Base-by-base conservation (phyloP, 2,329 filamentous ascomycete genomes). In the Xylaria digitata region DNA sequence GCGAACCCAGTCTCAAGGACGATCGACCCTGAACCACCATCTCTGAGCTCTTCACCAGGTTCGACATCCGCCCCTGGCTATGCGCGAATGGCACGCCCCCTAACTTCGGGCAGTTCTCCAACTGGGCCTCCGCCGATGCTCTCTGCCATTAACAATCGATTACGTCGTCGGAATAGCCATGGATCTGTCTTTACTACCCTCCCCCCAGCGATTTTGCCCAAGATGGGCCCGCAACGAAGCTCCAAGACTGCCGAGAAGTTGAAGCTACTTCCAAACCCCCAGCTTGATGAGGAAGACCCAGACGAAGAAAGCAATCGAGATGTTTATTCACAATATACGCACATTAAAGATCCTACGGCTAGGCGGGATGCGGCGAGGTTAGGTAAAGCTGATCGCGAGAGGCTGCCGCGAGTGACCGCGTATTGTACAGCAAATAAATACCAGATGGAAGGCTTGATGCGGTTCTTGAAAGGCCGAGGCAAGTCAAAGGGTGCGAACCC, bases 171-270 rank as follows among this genome's bases (percentile, higher is more conserved):
- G 71, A 96, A 97, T 75, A 97, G 93, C 79, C 90, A 93, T 74
- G 90, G 92, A 60, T 83, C 88, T 60, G 83, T 88, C 19, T 80
- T 85, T 32, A 78, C 76, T 37, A 76, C 75, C 8, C 78, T 85
- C 5, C 79, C 80, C 42, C 76, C 80, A 7, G 75, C 80, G 13
- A 72, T 76, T 32, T 67, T 77, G 1, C 80, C 86, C 59, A 97
- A 98, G 81, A 93, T 97, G 65, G 96, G 96, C 1, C 95, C 96
- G 0, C 96, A 99, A 78, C 85, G 96, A 79, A 98, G 94, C 63
- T 97, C 94, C 26, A 96, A 97, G 80, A 97, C 92, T 71, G 93
- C 93, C 1, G 94, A 98, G 82, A 99, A 99, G 82, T 86, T 99
- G 68, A 99, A 99, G 82, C 86, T 99, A n/a, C 83, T 99, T 17